Evolutionary conservation across 805 yeast genomes (phyloP), one percentile per base, ranked within the genome.

Genomic region (Candida wancherniae): DNA sequence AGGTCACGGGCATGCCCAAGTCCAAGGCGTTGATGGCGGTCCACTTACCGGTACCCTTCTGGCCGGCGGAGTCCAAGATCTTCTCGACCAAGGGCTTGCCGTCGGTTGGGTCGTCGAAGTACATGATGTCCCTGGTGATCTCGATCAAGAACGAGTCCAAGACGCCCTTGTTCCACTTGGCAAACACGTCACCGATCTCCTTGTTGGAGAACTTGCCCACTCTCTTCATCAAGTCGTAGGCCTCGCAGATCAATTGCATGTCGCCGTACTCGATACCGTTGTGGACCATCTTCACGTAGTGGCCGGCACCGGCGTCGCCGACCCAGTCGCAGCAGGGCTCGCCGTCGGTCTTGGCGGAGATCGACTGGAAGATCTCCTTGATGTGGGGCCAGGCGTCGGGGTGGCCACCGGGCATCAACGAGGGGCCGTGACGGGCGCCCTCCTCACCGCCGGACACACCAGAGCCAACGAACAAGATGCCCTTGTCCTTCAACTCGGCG

Each of bases 311-410:
- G 40, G 94, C 95, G 51, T 90, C 95, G 57, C 98, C 98, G 53
- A 90, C 97, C 98, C 98, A 90, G 78, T 90, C 98, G 73, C 98
- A 90, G 72, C 98, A 90, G 60, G 98, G 96, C 73, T 92, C 97
- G 53, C 95, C 96, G 58, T 92, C 96, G 42, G 94, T 66, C 74
- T 90, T 87, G 61, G 98, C 97, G 34, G 97, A 71, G 53, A 92
- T 84, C 34, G 88, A 77, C 71, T 90, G 98, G 86, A 90, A 87
- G 57, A 90, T 92, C 43, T 78, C 80, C 80, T 90, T 90, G 60
- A 90, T 84, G 69, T 85, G 94, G 50, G 97, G 97, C 98, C 98
- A 90, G 45, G 98, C 98, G 55, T 84, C 95, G 51, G 71, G 75
- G 59, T 86, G 84, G 62, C 98, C 98, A 80, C 98, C 98, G 53